These are phyloP conservation scores for Rhynchospora tenuis DNA, from an alignment of 176 grass and related monocot species.

Conservation along the genomic window DNA sequence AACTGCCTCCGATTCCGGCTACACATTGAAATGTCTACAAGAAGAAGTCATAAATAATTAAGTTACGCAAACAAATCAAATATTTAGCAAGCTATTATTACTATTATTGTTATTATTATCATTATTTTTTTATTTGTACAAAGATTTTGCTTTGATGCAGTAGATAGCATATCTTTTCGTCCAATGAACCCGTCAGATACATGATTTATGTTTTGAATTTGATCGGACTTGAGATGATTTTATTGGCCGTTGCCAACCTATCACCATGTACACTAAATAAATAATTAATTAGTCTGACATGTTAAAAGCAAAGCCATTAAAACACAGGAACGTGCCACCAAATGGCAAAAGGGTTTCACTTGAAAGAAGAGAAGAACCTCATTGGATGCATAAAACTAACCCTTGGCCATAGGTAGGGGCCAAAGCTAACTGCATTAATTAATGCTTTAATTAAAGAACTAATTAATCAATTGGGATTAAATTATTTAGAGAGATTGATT, in stretches of 20 bases:
- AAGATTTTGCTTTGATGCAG: neutral
- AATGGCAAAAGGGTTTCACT: neutral
- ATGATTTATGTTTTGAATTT: conserved; percentile 3
- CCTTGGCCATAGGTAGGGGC: neutral
- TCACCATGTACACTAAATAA: neutral
- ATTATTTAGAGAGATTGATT: neutral
- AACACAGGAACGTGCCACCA: conserved; percentile 15
- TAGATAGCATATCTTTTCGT: neutral
- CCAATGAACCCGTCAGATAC: neutral
- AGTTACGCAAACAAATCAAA: neutral
- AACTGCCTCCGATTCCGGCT: neutral
- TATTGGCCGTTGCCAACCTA: neutral
- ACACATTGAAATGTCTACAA: neutral
- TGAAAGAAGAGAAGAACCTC: neutral
- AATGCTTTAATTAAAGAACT: neutral
- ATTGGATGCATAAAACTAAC: conserved; percentile 1
- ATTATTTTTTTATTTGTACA: neutral
- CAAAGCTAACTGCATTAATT: conserved; percentile 3
- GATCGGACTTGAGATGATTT: neutral
- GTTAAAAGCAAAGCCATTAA: conserved; percentile 1
- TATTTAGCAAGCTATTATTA: neutral
- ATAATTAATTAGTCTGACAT: conserved; percentile 20
- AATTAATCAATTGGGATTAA: neutral
- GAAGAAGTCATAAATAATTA: neutral
- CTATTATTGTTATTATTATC: no score